phyloP scores from a whole-genome alignment of 495 filamentous ascomycete species.

The Beverwykella pulmonaria region DNA sequence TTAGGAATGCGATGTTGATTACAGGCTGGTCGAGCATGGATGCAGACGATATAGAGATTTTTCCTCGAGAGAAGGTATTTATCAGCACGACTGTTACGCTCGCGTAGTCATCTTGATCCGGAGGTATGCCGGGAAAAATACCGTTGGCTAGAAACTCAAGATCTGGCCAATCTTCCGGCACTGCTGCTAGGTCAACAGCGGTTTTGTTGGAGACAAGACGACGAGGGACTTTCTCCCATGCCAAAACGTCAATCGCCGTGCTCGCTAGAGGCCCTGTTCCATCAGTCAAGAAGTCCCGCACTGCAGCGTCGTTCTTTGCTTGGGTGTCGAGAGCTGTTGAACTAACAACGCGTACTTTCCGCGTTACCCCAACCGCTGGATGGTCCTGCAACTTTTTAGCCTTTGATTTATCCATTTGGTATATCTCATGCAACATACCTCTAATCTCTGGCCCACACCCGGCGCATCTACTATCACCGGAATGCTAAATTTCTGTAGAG shows the following conservation, averaged over 20 bases:
- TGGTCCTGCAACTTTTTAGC: conserved; percentile 48
- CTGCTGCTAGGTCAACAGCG: conserved; percentile 3
- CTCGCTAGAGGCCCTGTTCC: conserved; percentile 34
- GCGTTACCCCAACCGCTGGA: conserved; percentile 12
- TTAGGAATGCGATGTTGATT: conserved; percentile 7
- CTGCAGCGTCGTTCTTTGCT: not conserved
- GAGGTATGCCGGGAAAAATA: not conserved
- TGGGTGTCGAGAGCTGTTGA: conserved; percentile 8
- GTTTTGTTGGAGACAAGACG: conserved; percentile 42
- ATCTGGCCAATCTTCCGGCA: conserved; percentile 25
- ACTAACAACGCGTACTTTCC: conserved; percentile 22
- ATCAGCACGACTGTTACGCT: no score
- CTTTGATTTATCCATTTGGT: no score
- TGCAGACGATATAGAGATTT: conserved; percentile 9
- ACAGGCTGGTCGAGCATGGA: conserved; percentile 5
- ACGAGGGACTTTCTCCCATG: conserved; percentile 36
- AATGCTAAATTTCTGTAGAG: conserved; percentile 55
- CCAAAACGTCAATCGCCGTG: conserved; percentile 25
- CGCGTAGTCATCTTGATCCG: not conserved
- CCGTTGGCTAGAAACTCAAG: conserved; percentile 11
- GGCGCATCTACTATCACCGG: conserved; percentile 57
- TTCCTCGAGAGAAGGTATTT: conserved; percentile 14
- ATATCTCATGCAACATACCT: not conserved
- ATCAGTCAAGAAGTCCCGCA: conserved; percentile 22
- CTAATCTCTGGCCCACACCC: conserved; percentile 54